Evolutionary conservation across 2,329 filamentous ascomycete species (phyloP), one percentile per base, ranked within the genome.

Genomic region (Fusarium gaditjirri): DNA sequence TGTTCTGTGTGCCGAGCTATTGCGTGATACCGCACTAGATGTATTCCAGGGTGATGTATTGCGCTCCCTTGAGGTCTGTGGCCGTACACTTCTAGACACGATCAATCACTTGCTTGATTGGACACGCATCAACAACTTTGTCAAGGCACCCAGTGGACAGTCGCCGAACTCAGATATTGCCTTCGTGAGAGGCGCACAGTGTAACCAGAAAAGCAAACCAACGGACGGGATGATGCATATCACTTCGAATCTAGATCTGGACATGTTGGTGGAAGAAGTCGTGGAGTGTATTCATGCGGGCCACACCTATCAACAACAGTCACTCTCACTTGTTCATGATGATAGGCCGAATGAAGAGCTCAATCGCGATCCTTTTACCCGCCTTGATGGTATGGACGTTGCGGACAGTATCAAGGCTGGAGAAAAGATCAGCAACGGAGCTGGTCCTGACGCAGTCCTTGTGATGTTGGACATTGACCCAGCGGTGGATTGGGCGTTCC

Each of bases 71-170:
- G 83, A 88, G 57, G 83, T 82, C 7, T 88, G 85, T 29, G 84
- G 84, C 1, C 83, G 84, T 21, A 88, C 87, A 0, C 76, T 89
- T 3, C 79, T 88, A 2, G 86, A 89, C 71, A 88, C 86, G 0
- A 84, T 89, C 41, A 85, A 89, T 54, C 86, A 88, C 58, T 79
- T 88, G 8, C 81, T 87, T 1, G 84, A 86, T 54, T 89, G 85
- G 62, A 86, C 86, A 39, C 88, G 89, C 67, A 86, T 90, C 65
- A 86, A 87, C 69, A 82, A 80, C 52, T 80, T 80, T 7, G 58
- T 68, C 16, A 64, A 61, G n/a, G 19, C n/a, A 17, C 61, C 66
- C 2, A 55, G 47, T 8, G 62, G 39, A 29, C 42, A 70, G 8
- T 41, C 25, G 9, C 14, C 36, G 11, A 59, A 47, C 23, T 23